Evolutionary conservation across 2,329 filamentous ascomycete species (phyloP), one percentile per base, ranked within the genome.

Genomic region (Cryphonectria parasitica): DNA sequence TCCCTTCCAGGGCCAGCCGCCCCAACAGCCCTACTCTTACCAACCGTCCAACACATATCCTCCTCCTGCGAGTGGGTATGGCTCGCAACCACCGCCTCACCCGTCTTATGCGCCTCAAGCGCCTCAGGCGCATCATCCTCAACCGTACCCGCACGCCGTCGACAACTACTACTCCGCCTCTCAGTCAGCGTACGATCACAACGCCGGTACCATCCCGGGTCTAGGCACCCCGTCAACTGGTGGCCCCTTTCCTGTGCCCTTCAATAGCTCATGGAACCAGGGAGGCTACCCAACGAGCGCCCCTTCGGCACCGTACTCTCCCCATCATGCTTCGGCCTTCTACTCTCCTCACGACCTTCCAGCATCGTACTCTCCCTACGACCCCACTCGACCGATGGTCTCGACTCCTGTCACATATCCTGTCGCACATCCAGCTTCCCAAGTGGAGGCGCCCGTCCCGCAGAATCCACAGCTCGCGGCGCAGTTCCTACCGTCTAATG

Each of bases 101-200:
- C 60, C 19, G 17, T 2, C 45, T n/a, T 49, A 49, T n/a, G 19
- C 45, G 22, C 45, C 45, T 49, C 45, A 71, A 34, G 71, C 72
- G 61, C 73, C 66, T 64, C 68, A 69, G 64, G 58, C 70, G 69
- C 66, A 52, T 15, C 71, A 68, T 8, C 43, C 62, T 74, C 69
- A 75, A 25, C 64, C 64, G 67, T 67, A 52, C 69, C 64, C 61
- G 60, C 69, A 52, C 69, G 69, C 56, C 65, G 72, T 65, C 68
- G 67, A 58, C 19, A 69, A 71, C 69, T 79, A 79, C 68, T 79
- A 77, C 49, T 72, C 73, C 15, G 71, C 75, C 13, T 72, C 78
- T 13, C 80, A 82, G 64, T 77, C 74, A 49, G 79, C 82, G 0
- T 84, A 78, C 69, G 75, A 79, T 25, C 78, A 80, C 68, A 84